Base-by-base conservation (phyloP, 306 rosid species). In the Biancaea sappan region DNA sequence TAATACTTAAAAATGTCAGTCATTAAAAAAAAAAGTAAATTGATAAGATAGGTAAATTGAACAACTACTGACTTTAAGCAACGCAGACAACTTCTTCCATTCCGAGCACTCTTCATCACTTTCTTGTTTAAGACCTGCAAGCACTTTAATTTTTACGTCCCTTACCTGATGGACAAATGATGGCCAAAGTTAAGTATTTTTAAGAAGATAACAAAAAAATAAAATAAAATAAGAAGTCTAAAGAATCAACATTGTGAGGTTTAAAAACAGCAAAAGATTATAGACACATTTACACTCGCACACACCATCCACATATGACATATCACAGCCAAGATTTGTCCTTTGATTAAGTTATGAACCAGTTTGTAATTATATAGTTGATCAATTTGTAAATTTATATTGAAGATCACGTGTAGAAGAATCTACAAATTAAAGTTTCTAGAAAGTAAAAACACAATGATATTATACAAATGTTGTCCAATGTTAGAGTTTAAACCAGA, bases 111-210 rank as follows among this genome's bases (percentile, higher is more conserved):
- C 98, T 77, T 92, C 90, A 65, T 84, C 86, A 13, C 40, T 84
- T 60, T 88, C 97, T 77, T 80, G 97, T 72, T 87, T 92, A 66
- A 92, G 87, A 86, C 87, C 82, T 67, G 81, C 84, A 64, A 94
- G 86, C 81, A 94, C 84, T 86, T 92, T 87, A 50, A 94, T 71
- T 83, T 94, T 94, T 11, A 84, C 91, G 80, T 92, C 97, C 71
- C 96, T 93, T 48, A 94, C 93, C 97, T 94, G 86, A 76, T 70
- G 44, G 19, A 81, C 68, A 72, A 78, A 75, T 41, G 59, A 61
- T 44, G 44, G 79, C 38, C 76, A 73, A 63, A 80, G 72, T 69
- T 21, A 62, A 73, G 74, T 41, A 74, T 32, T 70, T 56, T 8
- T 54, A 61, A 54, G 52, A 40, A 64, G 77, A 73, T 48, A 46